Base-by-base conservation (phyloP, 2,329 filamentous ascomycete species). In the Xylariaceae sp. region DNA sequence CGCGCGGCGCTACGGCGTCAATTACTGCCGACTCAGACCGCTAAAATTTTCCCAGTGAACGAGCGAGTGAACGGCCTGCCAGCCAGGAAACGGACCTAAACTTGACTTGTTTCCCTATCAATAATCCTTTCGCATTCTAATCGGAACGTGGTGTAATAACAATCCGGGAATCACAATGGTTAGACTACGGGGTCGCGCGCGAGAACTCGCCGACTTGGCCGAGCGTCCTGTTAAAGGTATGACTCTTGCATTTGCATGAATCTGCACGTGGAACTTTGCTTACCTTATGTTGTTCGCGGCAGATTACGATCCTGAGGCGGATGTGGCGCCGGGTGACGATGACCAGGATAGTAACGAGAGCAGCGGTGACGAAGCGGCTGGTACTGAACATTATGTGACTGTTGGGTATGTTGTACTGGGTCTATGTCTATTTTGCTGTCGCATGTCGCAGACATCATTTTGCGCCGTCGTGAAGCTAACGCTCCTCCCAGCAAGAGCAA, bases 301-400 rank as follows among this genome's bases (percentile, higher is more conserved):
- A 93, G 91, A 95, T 71, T 87, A 89, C 70, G 91, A 96, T 71
- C 90, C 90, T 0, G 91, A 95, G 77, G 85, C 83, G 65, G 83
- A 85, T 62, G 78, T 17, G 17, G 47, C 77, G 15, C 80, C 80
- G 13, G 74, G 75, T 62, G 80, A 80, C n/a, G 81, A 80, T 58
- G 82, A 82, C 57, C 83, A 82, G 51, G 78, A 77, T 49, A 79
- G 73, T 11, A 81, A 78, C 54, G 83, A 80, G 50, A 80, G 74
- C 35, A 80, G 76, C 64, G 77, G 76, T 4, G 76, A 81, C 34
- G 79, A 80, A 52, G 75, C 82, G 61, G 80, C 80, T 9, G 91
- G 88, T 17, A 88, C 92, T 37, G 93, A 96, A 68, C 93, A 97
- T 72, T 97, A 97, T 71, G 82, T 89, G 4, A 6, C 59, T n/a